Evolutionary conservation across 768 basidiomycete species (phyloP).

Genomic region (Leccinum fibrillosum): DNA sequence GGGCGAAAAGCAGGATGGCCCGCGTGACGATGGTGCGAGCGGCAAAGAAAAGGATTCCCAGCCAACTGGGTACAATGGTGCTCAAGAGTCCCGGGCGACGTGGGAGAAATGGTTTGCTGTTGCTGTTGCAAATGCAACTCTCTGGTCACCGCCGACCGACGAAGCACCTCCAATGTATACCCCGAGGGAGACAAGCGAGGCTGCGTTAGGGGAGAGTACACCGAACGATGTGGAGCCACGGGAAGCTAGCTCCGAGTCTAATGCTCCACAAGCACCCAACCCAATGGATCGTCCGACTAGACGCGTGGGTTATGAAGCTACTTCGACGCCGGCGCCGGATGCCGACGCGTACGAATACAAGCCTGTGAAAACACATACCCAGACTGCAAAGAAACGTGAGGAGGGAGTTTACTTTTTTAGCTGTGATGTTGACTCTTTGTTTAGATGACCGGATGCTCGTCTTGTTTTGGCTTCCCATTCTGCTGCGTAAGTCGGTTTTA

Average conservation of each 20-base stretch:
- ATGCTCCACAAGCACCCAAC: conserved; percentile 22
- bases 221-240: conserved; percentile 2
- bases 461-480: conserved; percentile 83
- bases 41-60: conserved; percentile 34
- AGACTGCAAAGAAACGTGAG: conserved; percentile 64
- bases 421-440: conserved; percentile 4
- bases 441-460: conserved; percentile 82
- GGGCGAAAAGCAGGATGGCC: conserved; percentile 43
- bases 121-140: conserved; percentile 47
- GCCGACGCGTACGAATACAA: conserved; percentile 66
- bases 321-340: conserved; percentile 59
- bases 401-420: not conserved
- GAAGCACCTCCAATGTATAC: conserved; percentile 74
- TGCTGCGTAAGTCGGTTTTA: conserved; percentile 58
- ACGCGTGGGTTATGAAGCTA: conserved; percentile 46
- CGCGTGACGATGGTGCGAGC: conserved; percentile 24
- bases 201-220: not conserved
- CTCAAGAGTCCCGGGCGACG: conserved; percentile 62
- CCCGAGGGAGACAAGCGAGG: conserved; percentile 44
- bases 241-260: conserved; percentile 8
- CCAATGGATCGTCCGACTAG: conserved; percentile 34
- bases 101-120: conserved; percentile 78
- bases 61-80: conserved; percentile 41
- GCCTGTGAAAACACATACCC: conserved; percentile 42
- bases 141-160: conserved; percentile 41